phyloP scores from a whole-genome alignment of 1,139 yeast species.

The Sugiyamaella japonica region DNA sequence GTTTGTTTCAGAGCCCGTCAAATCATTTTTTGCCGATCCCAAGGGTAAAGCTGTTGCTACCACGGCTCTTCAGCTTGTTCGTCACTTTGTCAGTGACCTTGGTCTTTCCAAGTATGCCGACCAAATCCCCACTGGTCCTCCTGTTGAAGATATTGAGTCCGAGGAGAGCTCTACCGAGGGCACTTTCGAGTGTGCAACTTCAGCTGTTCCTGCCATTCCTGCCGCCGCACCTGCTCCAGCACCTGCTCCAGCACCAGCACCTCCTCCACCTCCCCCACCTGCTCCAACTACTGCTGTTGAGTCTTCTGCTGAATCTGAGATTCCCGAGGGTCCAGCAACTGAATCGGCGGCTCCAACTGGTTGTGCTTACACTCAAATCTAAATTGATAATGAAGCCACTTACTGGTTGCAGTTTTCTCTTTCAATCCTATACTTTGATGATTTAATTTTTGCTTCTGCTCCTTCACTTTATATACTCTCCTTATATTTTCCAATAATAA shows the following conservation, averaged over 20 bases:
- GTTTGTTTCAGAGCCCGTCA: conserved; percentile 17
- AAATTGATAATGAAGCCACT: no score
- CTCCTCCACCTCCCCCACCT: no score
- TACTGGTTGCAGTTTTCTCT: no score
- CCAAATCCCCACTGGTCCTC: conserved; percentile 16
- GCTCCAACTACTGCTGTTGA: no score
- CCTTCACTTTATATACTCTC: not conserved
- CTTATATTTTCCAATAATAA: not conserved
- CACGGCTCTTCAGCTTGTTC: conserved; percentile 27
- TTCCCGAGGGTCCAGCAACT: no score
- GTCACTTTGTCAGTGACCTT: conserved; percentile 30
- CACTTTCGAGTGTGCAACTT: not conserved
- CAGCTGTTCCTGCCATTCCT: not conserved
- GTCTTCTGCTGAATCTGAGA: no score
- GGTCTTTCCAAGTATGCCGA: conserved; percentile 22
- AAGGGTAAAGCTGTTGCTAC: conserved; percentile 24
- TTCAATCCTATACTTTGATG: no score
- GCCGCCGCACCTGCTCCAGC: not conserved
- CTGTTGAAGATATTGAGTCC: not conserved
- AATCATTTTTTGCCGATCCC: conserved; percentile 29
- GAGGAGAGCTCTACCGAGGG: not conserved
- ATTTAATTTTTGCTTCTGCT: not conserved
- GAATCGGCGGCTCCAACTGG: no score
- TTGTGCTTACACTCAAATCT: no score
- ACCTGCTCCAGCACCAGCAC: no score